These are phyloP conservation scores for Dictyostelium citrinum DNA, from an alignment of 78 protist genomes.

Conservation along the genomic window DNA sequence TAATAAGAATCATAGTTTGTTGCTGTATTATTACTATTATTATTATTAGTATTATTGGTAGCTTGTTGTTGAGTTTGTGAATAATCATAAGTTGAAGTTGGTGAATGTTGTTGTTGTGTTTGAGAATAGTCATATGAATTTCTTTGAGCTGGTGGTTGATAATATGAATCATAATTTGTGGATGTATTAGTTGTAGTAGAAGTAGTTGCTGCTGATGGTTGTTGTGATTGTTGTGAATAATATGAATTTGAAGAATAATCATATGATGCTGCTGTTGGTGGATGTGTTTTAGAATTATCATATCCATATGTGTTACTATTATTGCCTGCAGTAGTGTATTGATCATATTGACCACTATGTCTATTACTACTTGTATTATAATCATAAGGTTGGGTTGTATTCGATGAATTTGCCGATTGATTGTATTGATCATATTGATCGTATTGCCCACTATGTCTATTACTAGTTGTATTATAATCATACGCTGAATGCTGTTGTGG, in stretches of 20 bases:
- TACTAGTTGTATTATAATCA: background rate
- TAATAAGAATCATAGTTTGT: background rate
- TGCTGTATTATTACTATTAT: background rate
- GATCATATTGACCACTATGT: background rate
- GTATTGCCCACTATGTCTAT: background rate
- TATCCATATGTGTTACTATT: background rate
- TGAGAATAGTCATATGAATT: background rate
- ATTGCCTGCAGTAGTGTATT: background rate
- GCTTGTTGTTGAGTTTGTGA: background rate
- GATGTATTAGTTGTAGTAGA: background rate
- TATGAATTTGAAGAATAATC: background rate
- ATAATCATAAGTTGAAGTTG: background rate
- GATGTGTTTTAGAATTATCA: background rate
- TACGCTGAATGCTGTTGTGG: background rate
- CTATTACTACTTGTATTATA: background rate
- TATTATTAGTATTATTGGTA: background rate
- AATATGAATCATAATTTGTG: background rate
- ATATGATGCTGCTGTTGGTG: background rate
- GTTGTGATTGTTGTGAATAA: background rate
- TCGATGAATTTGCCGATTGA: background rate
- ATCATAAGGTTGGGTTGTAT: background rate
- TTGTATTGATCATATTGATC: background rate
- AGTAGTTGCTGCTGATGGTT: background rate
- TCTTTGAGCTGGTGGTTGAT: background rate
- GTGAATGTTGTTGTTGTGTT: background rate